phyloP scores from a whole-genome alignment of 352 stramenopile genomes.

The Globisporangium okanoganense region DNA sequence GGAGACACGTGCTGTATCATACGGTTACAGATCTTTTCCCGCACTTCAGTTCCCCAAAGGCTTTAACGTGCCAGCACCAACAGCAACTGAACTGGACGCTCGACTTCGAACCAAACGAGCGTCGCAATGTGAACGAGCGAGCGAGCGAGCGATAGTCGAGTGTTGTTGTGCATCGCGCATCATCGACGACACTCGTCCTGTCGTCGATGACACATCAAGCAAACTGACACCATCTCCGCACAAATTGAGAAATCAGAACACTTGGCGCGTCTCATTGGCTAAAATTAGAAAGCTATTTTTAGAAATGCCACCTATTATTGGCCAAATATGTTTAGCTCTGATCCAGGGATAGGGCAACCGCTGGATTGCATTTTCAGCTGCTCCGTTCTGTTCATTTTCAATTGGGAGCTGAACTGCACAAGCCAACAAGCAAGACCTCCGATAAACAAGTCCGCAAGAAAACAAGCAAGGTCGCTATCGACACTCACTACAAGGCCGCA shows the following conservation, averaged over 20 bases:
- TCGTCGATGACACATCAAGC: background rate
- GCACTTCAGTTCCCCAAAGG: background rate
- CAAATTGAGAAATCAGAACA: background rate
- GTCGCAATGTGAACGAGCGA: background rate
- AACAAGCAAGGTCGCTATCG: background rate
- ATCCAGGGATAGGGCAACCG: background rate
- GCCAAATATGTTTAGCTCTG: background rate
- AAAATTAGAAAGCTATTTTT: background rate
- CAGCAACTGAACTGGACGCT: background rate
- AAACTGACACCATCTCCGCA: background rate
- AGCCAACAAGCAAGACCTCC: background rate
- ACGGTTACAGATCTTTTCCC: background rate
- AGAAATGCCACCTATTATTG: conserved; percentile 3
- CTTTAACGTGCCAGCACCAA: background rate
- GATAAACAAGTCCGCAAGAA: background rate
- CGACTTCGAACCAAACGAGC: background rate
- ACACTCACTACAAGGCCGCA: background rate
- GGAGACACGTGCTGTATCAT: background rate
- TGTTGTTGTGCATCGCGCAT: background rate
- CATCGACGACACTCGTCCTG: background rate
- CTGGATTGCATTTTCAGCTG: background rate
- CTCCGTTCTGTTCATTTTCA: conserved; percentile 4
- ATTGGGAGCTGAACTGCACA: conserved; percentile 3
- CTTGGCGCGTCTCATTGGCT: background rate
- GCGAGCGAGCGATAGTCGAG: background rate